Base-by-base conservation (phyloP, 139 green algal species). In the Picochlorum sp. region DNA sequence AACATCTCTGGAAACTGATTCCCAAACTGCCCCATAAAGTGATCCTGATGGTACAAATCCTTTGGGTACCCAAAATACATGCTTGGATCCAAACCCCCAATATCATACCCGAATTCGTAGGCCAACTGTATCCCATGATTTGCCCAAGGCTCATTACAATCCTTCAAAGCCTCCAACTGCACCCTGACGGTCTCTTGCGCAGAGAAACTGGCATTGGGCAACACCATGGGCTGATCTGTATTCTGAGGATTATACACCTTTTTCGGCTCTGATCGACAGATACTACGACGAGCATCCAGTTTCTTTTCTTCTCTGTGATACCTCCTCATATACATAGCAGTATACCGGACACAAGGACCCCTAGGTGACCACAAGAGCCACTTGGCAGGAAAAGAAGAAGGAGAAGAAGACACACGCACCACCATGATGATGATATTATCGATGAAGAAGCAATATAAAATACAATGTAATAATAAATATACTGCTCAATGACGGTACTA, bases 91-190 rank as follows among this genome's bases (percentile, higher is more conserved):
- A 93, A 77, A 26, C 69, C 69, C 13, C 86, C 86, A n/a, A 85
- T 78, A 57, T 87, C 86, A n/a, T 73, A 63, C 2, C 69, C 79
- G 69, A 92, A 94, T 50, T 85, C 86, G 30, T 94, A 94, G 47
- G 81, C 77, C 4, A 77, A 81, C 60, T 89, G 77, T 5, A 91
- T 76, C 3, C 86, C 84, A 65, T 89, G 84, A 38, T 83, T 83
- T 3, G 50, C 15, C 79, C 79, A 85, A 11, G 80, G 80, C 21
- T 80, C 26, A 31, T 86, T 47, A 50, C 75, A 77, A 4, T 60
- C 50, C 10, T 38, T 41, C 16, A 86, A 63, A 10, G 80, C 78
- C 3, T 81, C 47, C 24, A 86, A 38, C 50, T 86, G 80, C 16
- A 63, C 72, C 20, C 16, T 7, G 9, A 86, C 68, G 0, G 62